phyloP scores from a whole-genome alignment of 371 early-diverging fungal genomes.

The Actinomortierella ambigua region DNA sequence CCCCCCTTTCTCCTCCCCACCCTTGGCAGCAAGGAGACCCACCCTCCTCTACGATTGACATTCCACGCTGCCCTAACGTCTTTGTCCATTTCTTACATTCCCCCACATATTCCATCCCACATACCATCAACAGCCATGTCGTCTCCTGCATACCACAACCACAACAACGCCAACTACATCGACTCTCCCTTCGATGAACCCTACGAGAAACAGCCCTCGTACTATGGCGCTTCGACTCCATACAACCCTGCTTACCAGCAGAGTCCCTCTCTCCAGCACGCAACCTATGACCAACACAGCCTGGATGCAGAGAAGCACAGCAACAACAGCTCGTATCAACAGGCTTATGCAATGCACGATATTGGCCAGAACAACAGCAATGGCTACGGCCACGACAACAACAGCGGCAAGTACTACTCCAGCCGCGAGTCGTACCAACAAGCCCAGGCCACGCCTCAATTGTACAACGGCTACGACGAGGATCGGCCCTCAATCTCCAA shows the following conservation, averaged over 20 bases:
- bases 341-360: constrained; percentile 1
- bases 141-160: neutral
- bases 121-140: constrained; percentile 3
- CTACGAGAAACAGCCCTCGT: constrained; percentile 6
- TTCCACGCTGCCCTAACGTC: neutral
- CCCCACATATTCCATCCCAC: neutral
- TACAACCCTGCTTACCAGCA: constrained; percentile 40
- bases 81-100: neutral
- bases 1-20: neutral
- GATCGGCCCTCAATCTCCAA: constrained; percentile 44
- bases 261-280: constrained; percentile 4
- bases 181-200: constrained; percentile 39
- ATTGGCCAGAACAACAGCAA: constrained; percentile 9
- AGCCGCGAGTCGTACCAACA: neutral
- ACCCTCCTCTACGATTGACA: constrained; percentile 7
- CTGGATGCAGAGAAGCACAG: neutral
- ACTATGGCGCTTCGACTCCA: constrained; percentile 14
- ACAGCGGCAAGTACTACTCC: constrained; percentile 3
- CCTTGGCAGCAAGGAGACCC: constrained; percentile 5
- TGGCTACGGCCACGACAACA: constrained; percentile 13
- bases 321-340: constrained; percentile 3
- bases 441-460: constrained; percentile 2
- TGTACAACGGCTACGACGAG: constrained; percentile 45
- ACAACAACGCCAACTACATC: constrained; percentile 23
- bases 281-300: neutral